Conservation (phyloP, 495 filamentous ascomycete species). For the Delitschia confertaspora region DNA sequence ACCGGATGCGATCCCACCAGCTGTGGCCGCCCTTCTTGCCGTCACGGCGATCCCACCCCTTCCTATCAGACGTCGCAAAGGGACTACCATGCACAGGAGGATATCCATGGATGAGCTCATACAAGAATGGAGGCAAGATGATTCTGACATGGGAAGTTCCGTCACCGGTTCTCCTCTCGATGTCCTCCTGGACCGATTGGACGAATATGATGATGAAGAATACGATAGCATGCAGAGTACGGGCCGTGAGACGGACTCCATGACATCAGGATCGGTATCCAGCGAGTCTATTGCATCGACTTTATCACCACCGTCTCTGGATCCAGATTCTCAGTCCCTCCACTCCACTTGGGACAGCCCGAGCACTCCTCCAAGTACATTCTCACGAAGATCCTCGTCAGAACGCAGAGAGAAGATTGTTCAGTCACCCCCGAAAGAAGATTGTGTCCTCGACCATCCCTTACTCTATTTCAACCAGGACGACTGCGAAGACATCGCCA, state of each 20-base stretch:
- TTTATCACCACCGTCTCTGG: constrained; percentile 33
- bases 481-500: constrained; percentile 24
- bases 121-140: constrained; percentile 35
- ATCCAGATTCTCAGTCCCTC: constrained; percentile 27
- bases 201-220: constrained; percentile 29
- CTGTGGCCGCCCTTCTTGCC: constrained; percentile 39
- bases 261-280: constrained; percentile 30
- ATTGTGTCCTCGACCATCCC: constrained; percentile 33
- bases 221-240: constrained; percentile 12
- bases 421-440: constrained; percentile 25
- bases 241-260: constrained; percentile 23
- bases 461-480: constrained; percentile 26
- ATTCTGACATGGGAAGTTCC: constrained; percentile 11
- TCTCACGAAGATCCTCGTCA: constrained; percentile 3
- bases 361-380: constrained; percentile 23
- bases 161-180: constrained; percentile 32
- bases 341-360: constrained; percentile 22
- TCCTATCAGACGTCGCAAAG: constrained; percentile 21
- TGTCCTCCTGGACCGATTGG: constrained; percentile 32
- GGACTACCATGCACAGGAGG: constrained; percentile 14
- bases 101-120: constrained; percentile 39
- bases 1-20: constrained; percentile 33
- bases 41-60: constrained; percentile 37
- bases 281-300: constrained; percentile 35
- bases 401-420: constrained; percentile 27